Conservation (phyloP, 108 stramenopile species). For the Skeletonema tropicum region DNA sequence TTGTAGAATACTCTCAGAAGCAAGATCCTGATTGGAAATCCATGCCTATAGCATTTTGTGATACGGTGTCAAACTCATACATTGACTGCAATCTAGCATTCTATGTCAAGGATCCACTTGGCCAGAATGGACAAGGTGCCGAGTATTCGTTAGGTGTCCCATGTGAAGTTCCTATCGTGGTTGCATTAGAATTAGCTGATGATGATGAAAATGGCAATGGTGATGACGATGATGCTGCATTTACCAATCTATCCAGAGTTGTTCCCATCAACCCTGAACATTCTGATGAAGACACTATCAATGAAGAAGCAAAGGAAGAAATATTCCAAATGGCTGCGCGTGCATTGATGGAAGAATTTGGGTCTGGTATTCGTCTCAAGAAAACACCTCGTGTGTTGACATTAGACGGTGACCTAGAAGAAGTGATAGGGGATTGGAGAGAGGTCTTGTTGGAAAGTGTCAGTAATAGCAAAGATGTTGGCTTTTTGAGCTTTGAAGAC, state of each 20-base stretch:
- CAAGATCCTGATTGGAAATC: constrained; percentile 53
- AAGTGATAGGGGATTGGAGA: constrained; percentile 38
- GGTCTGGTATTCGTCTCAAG: constrained; percentile 29
- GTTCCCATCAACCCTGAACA: constrained; percentile 44
- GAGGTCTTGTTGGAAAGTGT: constrained; percentile 25
- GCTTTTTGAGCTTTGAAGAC: constrained; percentile 24
- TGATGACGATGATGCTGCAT: neutral
- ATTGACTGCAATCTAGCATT: constrained; percentile 52
- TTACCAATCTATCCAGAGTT: constrained; percentile 32
- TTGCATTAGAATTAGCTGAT: constrained; percentile 31
- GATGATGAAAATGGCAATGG: constrained; percentile 1
- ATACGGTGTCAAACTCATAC: constrained; percentile 33
- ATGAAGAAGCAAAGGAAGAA: constrained; percentile 37
- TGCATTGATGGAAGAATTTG: constrained; percentile 39
- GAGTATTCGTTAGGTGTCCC: constrained; percentile 46
- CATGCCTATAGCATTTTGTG: constrained; percentile 51
- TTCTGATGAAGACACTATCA: neutral
- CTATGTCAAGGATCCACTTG: constrained; percentile 31
- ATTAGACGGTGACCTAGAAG: constrained; percentile 39
- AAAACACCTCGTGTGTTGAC: constrained; percentile 47
- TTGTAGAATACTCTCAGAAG: constrained; percentile 48
- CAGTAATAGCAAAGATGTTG: constrained; percentile 3
- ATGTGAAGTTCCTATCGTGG: constrained; percentile 43
- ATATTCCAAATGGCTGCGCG: constrained; percentile 50
- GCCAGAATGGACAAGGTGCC: constrained; percentile 1